A percentile compares a stretch with the other conserved stretches of the same genome.
phyloP scores from a whole-genome alignment of 2,329 filamentous ascomycete genomes.

The Aspergillus ustus region DNA sequence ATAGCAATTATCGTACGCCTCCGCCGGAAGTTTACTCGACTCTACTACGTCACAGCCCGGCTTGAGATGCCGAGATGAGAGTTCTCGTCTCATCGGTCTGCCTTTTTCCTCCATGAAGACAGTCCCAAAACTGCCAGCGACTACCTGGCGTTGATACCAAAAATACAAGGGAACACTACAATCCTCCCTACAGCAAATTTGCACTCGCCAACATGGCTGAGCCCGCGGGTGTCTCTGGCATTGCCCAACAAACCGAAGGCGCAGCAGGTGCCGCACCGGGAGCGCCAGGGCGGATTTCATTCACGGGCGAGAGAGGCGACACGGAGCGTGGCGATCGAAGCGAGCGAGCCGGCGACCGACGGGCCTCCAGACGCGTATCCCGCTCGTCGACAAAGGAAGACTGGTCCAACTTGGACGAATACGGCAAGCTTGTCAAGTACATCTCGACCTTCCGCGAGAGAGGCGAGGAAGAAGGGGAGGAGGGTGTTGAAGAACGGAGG shows the following conservation, averaged over 20 bases:
- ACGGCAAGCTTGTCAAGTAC: conserved; percentile 69
- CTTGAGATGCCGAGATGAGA: not conserved
- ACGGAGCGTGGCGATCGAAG: not conserved
- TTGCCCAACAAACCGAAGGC: conserved; percentile 20
- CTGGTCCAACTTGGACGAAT: conserved; percentile 58
- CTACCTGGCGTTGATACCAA: not conserved
- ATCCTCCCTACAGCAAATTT: conserved; percentile 2
- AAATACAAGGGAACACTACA: conserved; percentile 10
- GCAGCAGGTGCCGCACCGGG: conserved; percentile 14
- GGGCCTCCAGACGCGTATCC: conserved; percentile 37
- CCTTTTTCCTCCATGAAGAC: not conserved
- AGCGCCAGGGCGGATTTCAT: conserved; percentile 30
- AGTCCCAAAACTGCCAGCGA: not conserved
- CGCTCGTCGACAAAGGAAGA: conserved; percentile 41
- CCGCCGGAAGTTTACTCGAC: conserved; percentile 26
- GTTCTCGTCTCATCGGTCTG: not conserved
- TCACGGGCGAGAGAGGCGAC: conserved; percentile 3
- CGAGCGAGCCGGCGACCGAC: conserved; percentile 14
- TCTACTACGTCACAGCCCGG: conserved; percentile 35
- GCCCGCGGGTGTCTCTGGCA: conserved; percentile 22
- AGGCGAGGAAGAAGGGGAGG: conserved; percentile 46
- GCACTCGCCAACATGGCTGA: conserved; percentile 28
- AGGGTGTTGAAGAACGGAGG: conserved; percentile 53
- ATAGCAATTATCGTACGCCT: not conserved
- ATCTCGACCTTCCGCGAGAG: conserved; percentile 68